These are phyloP conservation scores for Geotrichum citri-aurantii DNA, from an alignment of 1,139 yeast species.

Conservation along the genomic window DNA sequence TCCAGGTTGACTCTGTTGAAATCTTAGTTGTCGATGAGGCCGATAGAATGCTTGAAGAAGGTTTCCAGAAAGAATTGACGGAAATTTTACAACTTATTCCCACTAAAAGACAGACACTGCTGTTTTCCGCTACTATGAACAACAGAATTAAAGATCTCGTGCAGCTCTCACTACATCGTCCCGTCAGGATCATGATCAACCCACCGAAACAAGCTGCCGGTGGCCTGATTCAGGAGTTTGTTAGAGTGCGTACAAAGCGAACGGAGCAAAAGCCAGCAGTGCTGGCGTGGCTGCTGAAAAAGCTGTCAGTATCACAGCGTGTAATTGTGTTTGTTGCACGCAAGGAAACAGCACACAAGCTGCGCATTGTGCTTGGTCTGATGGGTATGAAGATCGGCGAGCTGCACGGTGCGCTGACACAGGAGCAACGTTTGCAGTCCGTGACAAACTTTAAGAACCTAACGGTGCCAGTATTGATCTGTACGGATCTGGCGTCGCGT, in stretches of 20 bases:
- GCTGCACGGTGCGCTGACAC: conserved; percentile 88
- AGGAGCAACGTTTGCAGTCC: conserved; percentile 87
- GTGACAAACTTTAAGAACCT: conserved; percentile 77
- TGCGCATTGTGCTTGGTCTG: conserved; percentile 79
- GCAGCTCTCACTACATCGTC: conserved; percentile 78
- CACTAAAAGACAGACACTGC: conserved; percentile 81
- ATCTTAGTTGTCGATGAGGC: conserved; percentile 95
- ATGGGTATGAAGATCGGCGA: conserved; percentile 86
- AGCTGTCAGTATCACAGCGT: conserved; percentile 42
- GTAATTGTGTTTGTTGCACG: conserved; percentile 86
- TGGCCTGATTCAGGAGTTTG: conserved; percentile 85
- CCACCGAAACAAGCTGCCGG: conserved; percentile 92
- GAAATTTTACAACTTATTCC: conserved; percentile 87
- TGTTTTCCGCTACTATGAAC: conserved; percentile 97
- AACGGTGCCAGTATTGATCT: conserved; percentile 77
- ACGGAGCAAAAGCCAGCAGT: conserved; percentile 80
- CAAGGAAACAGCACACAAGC: conserved; percentile 82
- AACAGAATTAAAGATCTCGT: conserved; percentile 82
- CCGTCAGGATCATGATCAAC: conserved; percentile 91
- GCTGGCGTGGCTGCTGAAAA: conserved; percentile 61
- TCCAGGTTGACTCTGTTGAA: conserved; percentile 84
- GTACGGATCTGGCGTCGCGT: conserved; percentile 98
- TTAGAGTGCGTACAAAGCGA: conserved; percentile 78
- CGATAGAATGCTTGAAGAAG: conserved; percentile 98
- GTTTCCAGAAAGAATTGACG: conserved; percentile 89